phyloP scores from a whole-genome alignment of 2,329 filamentous ascomycete species.

The Penicillium aurantiogriseum region DNA sequence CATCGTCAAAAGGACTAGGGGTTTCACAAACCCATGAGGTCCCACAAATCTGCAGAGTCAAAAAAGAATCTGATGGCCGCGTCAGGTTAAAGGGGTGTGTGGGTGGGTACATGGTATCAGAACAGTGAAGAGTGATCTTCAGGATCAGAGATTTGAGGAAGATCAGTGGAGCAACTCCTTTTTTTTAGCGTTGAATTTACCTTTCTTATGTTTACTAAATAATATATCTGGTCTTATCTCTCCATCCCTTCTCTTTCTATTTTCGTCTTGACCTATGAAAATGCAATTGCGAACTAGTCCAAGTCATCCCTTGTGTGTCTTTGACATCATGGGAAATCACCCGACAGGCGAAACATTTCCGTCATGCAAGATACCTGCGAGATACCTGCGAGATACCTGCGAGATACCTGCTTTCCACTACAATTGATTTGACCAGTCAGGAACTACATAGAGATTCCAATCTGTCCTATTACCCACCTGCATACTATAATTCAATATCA shows the following conservation, averaged over 20 bases:
- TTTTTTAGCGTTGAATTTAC: background rate
- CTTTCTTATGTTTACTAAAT: background rate
- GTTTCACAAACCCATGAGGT: constrained; percentile 12
- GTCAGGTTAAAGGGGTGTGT: background rate
- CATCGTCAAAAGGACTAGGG: constrained; percentile 4
- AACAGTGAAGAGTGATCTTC: constrained; percentile 4
- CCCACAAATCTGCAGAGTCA: constrained; percentile 7
- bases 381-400: background rate
- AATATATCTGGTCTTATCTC: background rate
- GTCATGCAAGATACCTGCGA: constrained; percentile 4
- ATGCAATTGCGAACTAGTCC: background rate
- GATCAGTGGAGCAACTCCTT: constrained; percentile 10
- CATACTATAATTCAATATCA: constrained; percentile 1
- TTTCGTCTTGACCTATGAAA: background rate
- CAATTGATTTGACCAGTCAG: background rate
- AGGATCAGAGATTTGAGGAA: constrained; percentile 3
- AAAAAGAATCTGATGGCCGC: constrained; percentile 2
- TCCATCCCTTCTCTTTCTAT: background rate
- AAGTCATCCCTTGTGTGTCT: constrained; percentile 8
- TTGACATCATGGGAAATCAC: constrained; percentile 8
- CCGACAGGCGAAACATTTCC: constrained; percentile 7
- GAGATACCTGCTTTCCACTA: background rate
- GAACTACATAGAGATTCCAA: background rate
- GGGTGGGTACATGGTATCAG: background rate
- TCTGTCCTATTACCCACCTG: background rate